Evolutionary conservation across 768 basidiomycete species (phyloP).

Genomic region (Rubroboletus pulcherrimus): DNA sequence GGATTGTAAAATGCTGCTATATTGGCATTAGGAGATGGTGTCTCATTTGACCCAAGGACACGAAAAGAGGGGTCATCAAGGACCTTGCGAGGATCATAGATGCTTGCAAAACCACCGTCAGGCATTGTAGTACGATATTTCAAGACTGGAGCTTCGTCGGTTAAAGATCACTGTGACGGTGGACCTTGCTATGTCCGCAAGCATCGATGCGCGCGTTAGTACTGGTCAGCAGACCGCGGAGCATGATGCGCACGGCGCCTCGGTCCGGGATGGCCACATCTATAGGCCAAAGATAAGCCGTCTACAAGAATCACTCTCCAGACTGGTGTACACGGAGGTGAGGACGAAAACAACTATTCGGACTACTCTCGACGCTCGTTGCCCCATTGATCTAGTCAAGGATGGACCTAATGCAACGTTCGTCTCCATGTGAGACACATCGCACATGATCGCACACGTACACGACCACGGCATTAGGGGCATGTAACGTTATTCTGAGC

Average conservation of each 20-base stretch:
- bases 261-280: not conserved
- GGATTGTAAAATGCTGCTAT: constrained; percentile 67
- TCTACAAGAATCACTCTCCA: not conserved
- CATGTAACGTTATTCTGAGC: too few species aligned
- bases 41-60: constrained; percentile 48
- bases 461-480: not conserved
- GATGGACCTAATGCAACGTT: not conserved
- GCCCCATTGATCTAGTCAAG: not conserved
- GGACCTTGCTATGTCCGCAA: not conserved
- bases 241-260: not conserved
- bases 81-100: constrained; percentile 54
- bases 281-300: not conserved
- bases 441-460: not conserved
- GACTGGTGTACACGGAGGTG: too few species aligned
- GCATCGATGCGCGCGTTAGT: not conserved
- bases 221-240: constrained; percentile 6
- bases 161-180: not conserved
- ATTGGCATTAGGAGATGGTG: constrained; percentile 45
- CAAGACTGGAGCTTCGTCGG: not conserved
- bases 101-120: constrained; percentile 33
- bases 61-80: constrained; percentile 54
- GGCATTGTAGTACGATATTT: constrained; percentile 15
- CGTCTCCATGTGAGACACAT: not conserved
- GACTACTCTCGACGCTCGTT: not conserved
- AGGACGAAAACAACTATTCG: not conserved